These are phyloP conservation scores for Arthrobotrys iridis DNA, from an alignment of 2,329 filamentous ascomycete genomes.

Conservation along the genomic window DNA sequence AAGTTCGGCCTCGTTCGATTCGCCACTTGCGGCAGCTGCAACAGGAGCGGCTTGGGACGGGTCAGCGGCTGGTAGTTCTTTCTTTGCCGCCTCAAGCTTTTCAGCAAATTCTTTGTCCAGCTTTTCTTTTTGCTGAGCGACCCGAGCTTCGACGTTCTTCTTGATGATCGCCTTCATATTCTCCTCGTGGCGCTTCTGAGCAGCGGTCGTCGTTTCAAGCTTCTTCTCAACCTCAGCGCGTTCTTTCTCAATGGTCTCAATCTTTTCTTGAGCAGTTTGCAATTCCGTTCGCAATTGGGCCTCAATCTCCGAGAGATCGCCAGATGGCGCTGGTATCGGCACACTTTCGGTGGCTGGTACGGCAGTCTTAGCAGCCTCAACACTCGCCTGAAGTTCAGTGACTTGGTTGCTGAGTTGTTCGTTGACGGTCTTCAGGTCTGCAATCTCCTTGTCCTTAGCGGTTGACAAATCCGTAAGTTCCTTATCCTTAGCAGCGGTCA, in stretches of 20 bases:
- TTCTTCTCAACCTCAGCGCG: conserved; percentile 52
- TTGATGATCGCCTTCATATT: conserved; percentile 49
- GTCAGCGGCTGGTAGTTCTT: conserved; percentile 65
- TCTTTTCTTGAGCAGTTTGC: conserved; percentile 34
- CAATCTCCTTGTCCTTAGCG: conserved; percentile 39
- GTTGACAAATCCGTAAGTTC: conserved; percentile 37
- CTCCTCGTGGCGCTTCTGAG: conserved; percentile 49
- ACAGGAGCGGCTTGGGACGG: conserved; percentile 57
- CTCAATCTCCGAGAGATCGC: conserved; percentile 34
- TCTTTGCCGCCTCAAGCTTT: conserved; percentile 73
- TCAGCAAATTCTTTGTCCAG: conserved; percentile 68
- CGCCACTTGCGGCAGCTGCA: not conserved
- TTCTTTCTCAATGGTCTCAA: conserved; percentile 29
- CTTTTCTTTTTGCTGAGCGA: conserved; percentile 66
- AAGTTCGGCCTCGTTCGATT: conserved; percentile 55
- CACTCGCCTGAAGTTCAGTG: conserved; percentile 32
- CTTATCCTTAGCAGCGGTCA: conserved; percentile 55
- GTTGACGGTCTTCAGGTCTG: conserved; percentile 25
- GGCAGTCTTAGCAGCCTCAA: conserved; percentile 35
- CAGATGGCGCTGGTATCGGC: not conserved
- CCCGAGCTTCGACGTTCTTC: conserved; percentile 63
- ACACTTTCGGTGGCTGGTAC: conserved; percentile 5
- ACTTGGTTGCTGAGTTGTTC: conserved; percentile 34
- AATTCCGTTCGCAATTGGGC: conserved; percentile 34
- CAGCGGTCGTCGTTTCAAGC: conserved; percentile 52